Conservation (phyloP, 1,284 basidiomycete species). For the Cryptococcus sp. region DNA sequence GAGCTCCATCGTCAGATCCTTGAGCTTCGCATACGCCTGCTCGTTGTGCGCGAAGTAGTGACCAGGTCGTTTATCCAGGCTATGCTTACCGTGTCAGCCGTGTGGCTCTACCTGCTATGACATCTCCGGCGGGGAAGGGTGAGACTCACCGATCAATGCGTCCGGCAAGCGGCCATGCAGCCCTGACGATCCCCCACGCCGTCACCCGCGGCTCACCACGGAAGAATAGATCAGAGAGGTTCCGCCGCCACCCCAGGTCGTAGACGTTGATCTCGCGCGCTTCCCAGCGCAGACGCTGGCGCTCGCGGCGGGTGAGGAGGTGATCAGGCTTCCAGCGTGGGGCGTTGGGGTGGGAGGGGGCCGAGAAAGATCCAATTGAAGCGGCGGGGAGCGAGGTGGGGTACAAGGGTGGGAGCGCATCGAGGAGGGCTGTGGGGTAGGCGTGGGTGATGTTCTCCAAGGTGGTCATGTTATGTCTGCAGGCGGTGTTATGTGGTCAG, state of each 20-base stretch:
- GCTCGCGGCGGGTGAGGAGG: slow-evolving; percentile 67
- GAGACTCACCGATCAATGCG: slow-evolving; percentile 8
- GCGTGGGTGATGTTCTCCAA: slow-evolving; percentile 75
- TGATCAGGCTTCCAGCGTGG: slow-evolving; percentile 58
- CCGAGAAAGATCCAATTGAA: background rate
- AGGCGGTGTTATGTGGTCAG: too few relatives aligned
- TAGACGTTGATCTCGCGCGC: slow-evolving; percentile 67
- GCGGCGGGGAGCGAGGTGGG: background rate
- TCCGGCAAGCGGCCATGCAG: slow-evolving; percentile 17
- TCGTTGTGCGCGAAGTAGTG: slow-evolving; percentile 38
- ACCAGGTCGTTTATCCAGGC: slow-evolving; percentile 20
- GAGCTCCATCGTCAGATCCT: slow-evolving; percentile 8
- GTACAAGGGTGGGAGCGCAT: slow-evolving; percentile 4
- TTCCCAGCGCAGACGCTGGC: slow-evolving; percentile 63
- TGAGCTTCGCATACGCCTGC: slow-evolving; percentile 18
- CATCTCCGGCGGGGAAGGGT: background rate
- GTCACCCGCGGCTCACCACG: slow-evolving; percentile 11
- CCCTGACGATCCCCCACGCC: slow-evolving; percentile 6
- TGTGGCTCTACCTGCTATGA: background rate
- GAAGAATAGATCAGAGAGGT: slow-evolving; percentile 46
- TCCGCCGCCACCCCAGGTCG: slow-evolving; percentile 69
- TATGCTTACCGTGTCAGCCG: background rate
- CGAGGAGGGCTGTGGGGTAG: slow-evolving; percentile 50
- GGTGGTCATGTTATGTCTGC: slow-evolving; percentile 80
- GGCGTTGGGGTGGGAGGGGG: background rate